Evolutionary conservation across 768 basidiomycete genomes (phyloP).

Genomic region (Boletus rex-veris): DNA sequence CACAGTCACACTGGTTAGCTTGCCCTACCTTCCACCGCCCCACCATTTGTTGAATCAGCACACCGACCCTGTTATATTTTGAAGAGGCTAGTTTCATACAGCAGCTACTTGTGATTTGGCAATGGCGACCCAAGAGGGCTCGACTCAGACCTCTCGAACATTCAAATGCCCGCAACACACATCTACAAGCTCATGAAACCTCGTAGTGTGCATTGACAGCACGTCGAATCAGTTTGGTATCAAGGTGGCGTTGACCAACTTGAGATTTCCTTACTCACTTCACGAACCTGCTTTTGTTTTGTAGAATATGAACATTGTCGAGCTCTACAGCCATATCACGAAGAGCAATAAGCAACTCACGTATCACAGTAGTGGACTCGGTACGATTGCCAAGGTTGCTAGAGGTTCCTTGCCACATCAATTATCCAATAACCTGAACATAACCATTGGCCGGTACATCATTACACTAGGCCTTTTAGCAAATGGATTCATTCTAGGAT

Average conservation of each 20-base stretch:
- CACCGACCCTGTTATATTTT: background rate
- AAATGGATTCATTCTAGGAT: background rate
- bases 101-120: background rate
- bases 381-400: conserved; percentile 30
- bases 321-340: conserved; percentile 36
- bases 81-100: background rate
- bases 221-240: conserved; percentile 39
- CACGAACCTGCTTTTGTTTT: background rate
- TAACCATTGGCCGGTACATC: conserved; percentile 37
- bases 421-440: conserved; percentile 30
- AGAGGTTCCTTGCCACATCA: conserved; percentile 17
- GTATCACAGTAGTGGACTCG: conserved; percentile 42
- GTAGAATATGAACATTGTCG: conserved; percentile 43
- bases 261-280: background rate
- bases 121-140: conserved; percentile 6
- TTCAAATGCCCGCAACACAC: conserved; percentile 3
- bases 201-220: conserved; percentile 39
- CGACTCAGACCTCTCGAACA: background rate
- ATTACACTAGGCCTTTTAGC: background rate
- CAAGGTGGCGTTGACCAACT: conserved; percentile 20
- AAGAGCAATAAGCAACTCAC: conserved; percentile 36
- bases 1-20: background rate
- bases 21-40: background rate
- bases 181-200: conserved; percentile 11
- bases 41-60: background rate